Base-by-base conservation (phyloP, 108 stramenopile genomes). In the Nitzschia inconspicua region DNA sequence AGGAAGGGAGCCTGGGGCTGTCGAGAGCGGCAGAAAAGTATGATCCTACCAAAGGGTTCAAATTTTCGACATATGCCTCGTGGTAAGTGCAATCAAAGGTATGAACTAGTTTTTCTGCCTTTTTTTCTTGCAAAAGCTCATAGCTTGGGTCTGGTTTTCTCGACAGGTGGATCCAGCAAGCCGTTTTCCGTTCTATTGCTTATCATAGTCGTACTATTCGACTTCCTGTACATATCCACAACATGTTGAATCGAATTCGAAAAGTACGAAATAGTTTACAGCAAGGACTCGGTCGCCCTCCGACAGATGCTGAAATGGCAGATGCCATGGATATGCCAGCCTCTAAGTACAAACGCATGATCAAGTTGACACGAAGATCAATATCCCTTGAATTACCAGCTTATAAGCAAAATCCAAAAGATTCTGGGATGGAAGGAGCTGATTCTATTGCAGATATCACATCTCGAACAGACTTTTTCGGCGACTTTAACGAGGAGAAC, bases 211-310 rank as follows among this genome's bases (percentile, higher is more conserved):
- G 97, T 9, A 91, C 88, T 1, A 95, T 98, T 44, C 91, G 96
- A 7, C 76, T 98, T 11, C 97, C 97, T n/a, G 95, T 97, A 8
- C 97, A 98, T 66, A 84, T 98, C 6, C 97, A 98, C 73, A 95
- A 97, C 59, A 64, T 96, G 39, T 75, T 97, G 31, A 85, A 91
- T 55, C 84, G 83, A 34, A 79, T 93, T 25, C 61, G 88, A 32
- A 86, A 86, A 63, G 77, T 86, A 1, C 76, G 84, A 32, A 71
- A 52, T 27, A 65, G 72, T 8, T 60, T 96, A 7, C 60, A 78
- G 32, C 68, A 66, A 39, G 83, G 87, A 44, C 70, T 88, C 3
- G 93, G 91, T 28, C 75, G 96, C 14, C 31, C 70, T n/a, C 95
- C 96, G 7, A 93, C 89, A 0, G 86, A 89, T 49, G 94, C 84